Conservation (phyloP, 2,329 filamentous ascomycete species). For the Diaporthe capsici region DNA sequence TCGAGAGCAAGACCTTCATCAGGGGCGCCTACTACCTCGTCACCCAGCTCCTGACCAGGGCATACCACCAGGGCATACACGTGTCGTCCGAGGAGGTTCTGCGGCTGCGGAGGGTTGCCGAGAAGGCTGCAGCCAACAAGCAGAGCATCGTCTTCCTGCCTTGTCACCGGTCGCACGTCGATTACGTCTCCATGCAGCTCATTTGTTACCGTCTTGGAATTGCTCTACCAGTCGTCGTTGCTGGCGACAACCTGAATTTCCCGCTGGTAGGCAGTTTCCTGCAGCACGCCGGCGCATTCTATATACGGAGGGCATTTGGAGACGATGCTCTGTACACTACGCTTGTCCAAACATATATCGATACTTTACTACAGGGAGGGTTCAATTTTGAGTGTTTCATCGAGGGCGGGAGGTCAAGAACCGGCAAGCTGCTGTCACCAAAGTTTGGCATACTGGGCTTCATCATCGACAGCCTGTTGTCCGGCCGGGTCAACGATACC, state of each 20-base stretch:
- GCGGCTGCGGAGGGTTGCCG: constrained; percentile 83
- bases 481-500: constrained; percentile 88
- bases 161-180: constrained; percentile 94
- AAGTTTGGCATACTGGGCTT: constrained; percentile 97
- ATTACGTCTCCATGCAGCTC: constrained; percentile 94
- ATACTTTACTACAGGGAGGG: constrained; percentile 89
- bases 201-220: constrained; percentile 96
- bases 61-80: constrained; percentile 97
- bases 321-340: constrained; percentile 92
- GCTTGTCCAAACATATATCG: constrained; percentile 96
- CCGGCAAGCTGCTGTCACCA: constrained; percentile 91
- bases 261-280: constrained; percentile 90
- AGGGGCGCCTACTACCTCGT: constrained; percentile 89
- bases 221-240: constrained; percentile 90
- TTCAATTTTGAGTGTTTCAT: constrained; percentile 99
- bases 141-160: constrained; percentile 97
- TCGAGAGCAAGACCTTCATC: constrained; percentile 95
- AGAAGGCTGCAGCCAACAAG: constrained; percentile 86
- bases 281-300: constrained; percentile 98
- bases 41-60: constrained; percentile 90
- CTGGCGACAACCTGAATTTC: constrained; percentile 96
- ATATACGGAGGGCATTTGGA: constrained; percentile 92
- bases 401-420: constrained; percentile 92
- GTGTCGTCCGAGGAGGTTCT: constrained; percentile 95
- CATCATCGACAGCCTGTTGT: constrained; percentile 89